Conservation (phyloP, 2,329 filamentous ascomycete genomes). For the Epichloe gansuensis region DNA sequence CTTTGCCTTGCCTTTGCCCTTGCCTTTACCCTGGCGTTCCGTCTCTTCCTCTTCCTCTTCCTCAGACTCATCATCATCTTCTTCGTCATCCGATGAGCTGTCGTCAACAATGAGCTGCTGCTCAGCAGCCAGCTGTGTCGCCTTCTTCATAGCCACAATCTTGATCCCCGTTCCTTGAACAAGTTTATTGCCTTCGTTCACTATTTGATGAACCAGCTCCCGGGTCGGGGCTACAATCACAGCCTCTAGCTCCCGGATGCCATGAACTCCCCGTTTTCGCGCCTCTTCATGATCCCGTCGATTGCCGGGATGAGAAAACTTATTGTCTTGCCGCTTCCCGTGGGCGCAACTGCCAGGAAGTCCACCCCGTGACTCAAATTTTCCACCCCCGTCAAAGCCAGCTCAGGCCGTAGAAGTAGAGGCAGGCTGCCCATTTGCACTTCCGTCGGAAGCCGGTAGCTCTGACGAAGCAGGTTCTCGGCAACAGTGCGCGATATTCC, state of each 20-base stretch:
- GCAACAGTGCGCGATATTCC: slow-evolving; percentile 61
- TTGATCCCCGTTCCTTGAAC: slow-evolving; percentile 63
- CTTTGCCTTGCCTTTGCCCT: slow-evolving; percentile 15
- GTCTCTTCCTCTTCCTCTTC: slow-evolving; percentile 26
- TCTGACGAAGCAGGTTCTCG: slow-evolving; percentile 72
- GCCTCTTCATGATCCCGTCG: slow-evolving; percentile 54
- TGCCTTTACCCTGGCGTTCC: slow-evolving; percentile 22
- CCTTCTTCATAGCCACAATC: slow-evolving; percentile 73
- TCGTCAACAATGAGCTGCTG: slow-evolving; percentile 25
- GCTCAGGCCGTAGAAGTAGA: slow-evolving; percentile 51
- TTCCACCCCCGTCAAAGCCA: slow-evolving; percentile 30
- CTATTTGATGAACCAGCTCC: slow-evolving; percentile 68
- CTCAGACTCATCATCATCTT: neutral
- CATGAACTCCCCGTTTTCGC: slow-evolving; percentile 30
- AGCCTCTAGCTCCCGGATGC: slow-evolving; percentile 43
- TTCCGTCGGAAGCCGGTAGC: slow-evolving; percentile 80
- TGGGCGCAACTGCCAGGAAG: slow-evolving; percentile 81
- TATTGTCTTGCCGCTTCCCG: slow-evolving; percentile 91
- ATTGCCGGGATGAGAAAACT: slow-evolving; percentile 84
- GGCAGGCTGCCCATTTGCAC: slow-evolving; percentile 84
- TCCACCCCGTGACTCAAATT: slow-evolving; percentile 41
- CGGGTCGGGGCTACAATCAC: slow-evolving; percentile 69
- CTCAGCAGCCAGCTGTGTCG: slow-evolving; percentile 54
- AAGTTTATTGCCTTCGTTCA: slow-evolving; percentile 77
- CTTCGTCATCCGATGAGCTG: slow-evolving; percentile 22